Conservation (phyloP, 1,284 basidiomycete genomes). For the Rhodofomes roseus region DNA sequence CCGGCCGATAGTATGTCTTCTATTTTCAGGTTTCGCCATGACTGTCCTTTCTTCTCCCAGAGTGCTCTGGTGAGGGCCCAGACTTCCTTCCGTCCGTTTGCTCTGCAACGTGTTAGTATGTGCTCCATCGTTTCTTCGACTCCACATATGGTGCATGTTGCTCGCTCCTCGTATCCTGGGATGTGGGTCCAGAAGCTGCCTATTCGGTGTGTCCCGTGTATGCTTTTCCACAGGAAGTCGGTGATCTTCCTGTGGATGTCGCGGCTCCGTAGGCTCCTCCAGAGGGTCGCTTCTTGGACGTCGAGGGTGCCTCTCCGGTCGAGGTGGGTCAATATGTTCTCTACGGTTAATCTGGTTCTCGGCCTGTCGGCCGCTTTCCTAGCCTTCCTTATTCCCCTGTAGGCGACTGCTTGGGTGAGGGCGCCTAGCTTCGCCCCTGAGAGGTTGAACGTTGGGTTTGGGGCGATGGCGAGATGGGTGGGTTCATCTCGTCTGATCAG, state of each 20-base stretch:
- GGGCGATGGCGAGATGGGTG: not conserved
- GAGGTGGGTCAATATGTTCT: not conserved
- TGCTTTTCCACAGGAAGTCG: conserved; percentile 30
- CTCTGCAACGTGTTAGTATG: conserved; percentile 27
- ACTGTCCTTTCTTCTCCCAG: conserved; percentile 10
- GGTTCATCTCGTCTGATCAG: conserved; percentile 24
- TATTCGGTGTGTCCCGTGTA: conserved; percentile 28
- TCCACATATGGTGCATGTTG: conserved; percentile 24
- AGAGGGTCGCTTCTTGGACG: conserved; percentile 5
- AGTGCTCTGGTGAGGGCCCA: conserved; percentile 21
- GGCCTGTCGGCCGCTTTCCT: not conserved
- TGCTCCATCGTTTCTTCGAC: conserved; percentile 30
- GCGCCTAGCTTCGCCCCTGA: conserved; percentile 22
- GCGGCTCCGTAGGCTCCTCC: conserved; percentile 13
- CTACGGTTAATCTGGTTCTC: not conserved
- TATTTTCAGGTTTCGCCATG: conserved; percentile 7
- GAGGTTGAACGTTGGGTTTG: not conserved
- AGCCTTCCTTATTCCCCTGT: conserved; percentile 17
- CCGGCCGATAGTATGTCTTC: conserved; percentile 6
- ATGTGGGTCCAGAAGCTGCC: conserved; percentile 27
- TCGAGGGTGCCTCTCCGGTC: not conserved
- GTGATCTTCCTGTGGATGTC: conserved; percentile 20
- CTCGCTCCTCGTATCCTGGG: conserved; percentile 19
- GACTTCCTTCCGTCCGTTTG: conserved; percentile 18
- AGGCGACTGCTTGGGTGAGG: conserved; percentile 26